Evolutionary conservation across 768 basidiomycete genomes (phyloP).

Genomic region (Suillus fuscotomentosus): DNA sequence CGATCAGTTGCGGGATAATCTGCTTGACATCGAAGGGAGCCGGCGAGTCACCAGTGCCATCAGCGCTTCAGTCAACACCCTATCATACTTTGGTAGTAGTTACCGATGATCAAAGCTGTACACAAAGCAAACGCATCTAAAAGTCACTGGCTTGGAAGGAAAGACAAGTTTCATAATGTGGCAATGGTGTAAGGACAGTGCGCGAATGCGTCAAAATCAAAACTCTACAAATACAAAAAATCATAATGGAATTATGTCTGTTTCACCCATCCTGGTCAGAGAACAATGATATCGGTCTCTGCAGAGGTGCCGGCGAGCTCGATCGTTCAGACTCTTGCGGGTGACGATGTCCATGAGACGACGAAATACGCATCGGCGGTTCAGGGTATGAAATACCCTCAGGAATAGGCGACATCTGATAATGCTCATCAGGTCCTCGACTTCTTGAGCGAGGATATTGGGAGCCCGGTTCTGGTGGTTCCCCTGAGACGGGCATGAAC

Average conservation of each 20-base stretch:
- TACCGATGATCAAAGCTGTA: background rate
- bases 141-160: background rate
- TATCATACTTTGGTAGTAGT: background rate
- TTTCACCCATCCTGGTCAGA: slow-evolving; percentile 3
- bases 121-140: background rate
- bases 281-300: slow-evolving; percentile 31
- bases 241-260: background rate
- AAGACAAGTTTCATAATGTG: background rate
- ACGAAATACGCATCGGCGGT: slow-evolving; percentile 22
- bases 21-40: background rate
- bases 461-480: background rate
- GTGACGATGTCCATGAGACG: slow-evolving; percentile 19
- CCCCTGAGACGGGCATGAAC: slow-evolving; percentile 14
- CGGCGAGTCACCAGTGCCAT: background rate
- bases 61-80: background rate
- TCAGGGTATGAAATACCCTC: slow-evolving; percentile 25
- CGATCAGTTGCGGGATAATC: background rate
- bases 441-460: slow-evolving; percentile 6
- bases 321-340: slow-evolving; percentile 12
- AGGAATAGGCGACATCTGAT: slow-evolving; percentile 27
- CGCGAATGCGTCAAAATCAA: background rate
- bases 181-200: background rate
- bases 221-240: background rate
- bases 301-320: slow-evolving; percentile 27
- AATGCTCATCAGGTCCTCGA: slow-evolving; percentile 9